phyloP scores from a whole-genome alignment of 2,329 filamentous ascomycete genomes.

The Colletotrichum euphorbiae region DNA sequence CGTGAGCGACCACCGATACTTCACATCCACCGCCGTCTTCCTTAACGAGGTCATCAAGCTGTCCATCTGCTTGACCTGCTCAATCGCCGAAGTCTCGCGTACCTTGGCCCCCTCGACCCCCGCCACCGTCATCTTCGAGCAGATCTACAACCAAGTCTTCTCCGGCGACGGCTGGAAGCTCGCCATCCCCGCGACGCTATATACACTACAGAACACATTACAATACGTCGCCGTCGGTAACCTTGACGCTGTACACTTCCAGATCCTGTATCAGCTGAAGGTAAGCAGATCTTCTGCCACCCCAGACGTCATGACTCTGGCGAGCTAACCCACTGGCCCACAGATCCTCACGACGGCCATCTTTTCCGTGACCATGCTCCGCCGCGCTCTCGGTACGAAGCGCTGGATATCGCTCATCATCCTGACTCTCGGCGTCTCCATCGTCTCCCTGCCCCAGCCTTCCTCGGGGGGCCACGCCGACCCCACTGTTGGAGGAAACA shows the following conservation, averaged over 20 bases:
- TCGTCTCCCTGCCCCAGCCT: constrained; percentile 79
- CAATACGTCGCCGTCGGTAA: constrained; percentile 94
- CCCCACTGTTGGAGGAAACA: constrained; percentile 66
- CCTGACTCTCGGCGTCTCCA: constrained; percentile 82
- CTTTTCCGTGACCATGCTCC: constrained; percentile 84
- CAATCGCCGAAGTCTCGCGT: constrained; percentile 86
- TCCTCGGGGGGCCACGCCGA: constrained; percentile 53
- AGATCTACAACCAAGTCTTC: constrained; percentile 85
- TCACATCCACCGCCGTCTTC: constrained; percentile 93
- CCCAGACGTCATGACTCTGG: neutral
- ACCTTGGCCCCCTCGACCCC: constrained; percentile 83
- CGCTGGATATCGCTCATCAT: constrained; percentile 86
- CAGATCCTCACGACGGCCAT: constrained; percentile 88
- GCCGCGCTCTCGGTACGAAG: constrained; percentile 74
- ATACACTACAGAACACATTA: constrained; percentile 92
- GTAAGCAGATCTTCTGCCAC: constrained; percentile 49
- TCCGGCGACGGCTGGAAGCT: constrained; percentile 95
- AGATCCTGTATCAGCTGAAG: constrained; percentile 93
- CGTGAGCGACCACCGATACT: constrained; percentile 85
- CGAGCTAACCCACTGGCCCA: neutral
- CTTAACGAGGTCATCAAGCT: constrained; percentile 94
- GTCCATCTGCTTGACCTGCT: constrained; percentile 84
- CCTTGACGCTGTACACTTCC: constrained; percentile 90
- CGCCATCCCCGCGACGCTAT: constrained; percentile 87
- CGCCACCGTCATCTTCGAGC: constrained; percentile 81